These are phyloP conservation scores for Beauveria varroae DNA, from an alignment of 2,329 filamentous ascomycete species.

Conservation along the genomic window DNA sequence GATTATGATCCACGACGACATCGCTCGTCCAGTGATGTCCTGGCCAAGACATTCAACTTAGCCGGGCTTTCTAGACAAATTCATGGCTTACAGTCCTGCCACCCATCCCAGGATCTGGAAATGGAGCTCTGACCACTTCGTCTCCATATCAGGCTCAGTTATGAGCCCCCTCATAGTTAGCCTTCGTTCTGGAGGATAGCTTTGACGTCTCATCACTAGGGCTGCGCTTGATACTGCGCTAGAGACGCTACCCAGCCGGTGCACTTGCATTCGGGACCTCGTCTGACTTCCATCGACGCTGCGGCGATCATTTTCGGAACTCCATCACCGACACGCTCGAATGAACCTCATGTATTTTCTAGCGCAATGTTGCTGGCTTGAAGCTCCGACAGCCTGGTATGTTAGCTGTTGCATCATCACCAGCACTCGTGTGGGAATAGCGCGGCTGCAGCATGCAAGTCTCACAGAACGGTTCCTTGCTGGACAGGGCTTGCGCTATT, in stretches of 20 bases:
- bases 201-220: background rate
- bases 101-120: background rate
- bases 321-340: background rate
- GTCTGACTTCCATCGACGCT: background rate
- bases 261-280: background rate
- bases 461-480: background rate
- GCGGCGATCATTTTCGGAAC: background rate
- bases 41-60: background rate
- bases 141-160: background rate
- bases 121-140: background rate
- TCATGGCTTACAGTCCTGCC: background rate
- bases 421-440: background rate
- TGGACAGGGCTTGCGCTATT: background rate
- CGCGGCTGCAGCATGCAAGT: conserved; percentile 1
- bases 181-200: background rate
- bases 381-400: background rate
- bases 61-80: background rate
- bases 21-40: background rate
- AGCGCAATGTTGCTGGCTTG: background rate
- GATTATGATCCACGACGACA: background rate
- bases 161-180: background rate
- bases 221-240: background rate
- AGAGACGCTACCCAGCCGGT: background rate
- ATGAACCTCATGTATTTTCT: background rate
- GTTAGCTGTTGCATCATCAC: no score